These are phyloP conservation scores for Ustilago xerochloae DNA, from an alignment of 1,284 basidiomycete species.

Conservation along the genomic window DNA sequence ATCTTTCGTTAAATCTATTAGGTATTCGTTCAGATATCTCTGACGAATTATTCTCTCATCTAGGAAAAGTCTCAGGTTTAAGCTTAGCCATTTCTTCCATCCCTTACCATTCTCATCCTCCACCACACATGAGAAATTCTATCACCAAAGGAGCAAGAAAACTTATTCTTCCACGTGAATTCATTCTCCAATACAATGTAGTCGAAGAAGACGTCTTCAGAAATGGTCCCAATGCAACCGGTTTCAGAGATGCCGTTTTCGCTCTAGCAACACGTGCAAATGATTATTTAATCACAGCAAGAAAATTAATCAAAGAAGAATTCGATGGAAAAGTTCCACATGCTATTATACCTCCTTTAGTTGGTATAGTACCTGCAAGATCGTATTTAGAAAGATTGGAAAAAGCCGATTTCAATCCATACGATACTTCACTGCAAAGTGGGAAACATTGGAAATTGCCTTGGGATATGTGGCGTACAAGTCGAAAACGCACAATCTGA, in stretches of 20 bases:
- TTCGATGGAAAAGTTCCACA: constrained; percentile 75
- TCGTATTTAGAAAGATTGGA: constrained; percentile 81
- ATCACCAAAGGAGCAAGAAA: constrained; percentile 71
- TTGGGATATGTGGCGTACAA: constrained; percentile 83
- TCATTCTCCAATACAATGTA: constrained; percentile 81
- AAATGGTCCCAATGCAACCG: constrained; percentile 75
- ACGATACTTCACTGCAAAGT: constrained; percentile 76
- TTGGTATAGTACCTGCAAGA: constrained; percentile 79
- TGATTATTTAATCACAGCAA: constrained; percentile 86
- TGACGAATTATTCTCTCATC: constrained; percentile 65
- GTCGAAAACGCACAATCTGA: constrained; percentile 69
- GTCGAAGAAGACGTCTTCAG: constrained; percentile 88
- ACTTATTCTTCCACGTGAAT: constrained; percentile 84
- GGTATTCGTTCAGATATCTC: constrained; percentile 39
- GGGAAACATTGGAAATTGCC: constrained; percentile 85
- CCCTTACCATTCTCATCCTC: constrained; percentile 61
- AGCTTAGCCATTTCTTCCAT: constrained; percentile 51
- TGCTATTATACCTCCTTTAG: constrained; percentile 80
- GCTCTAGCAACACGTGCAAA: constrained; percentile 90
- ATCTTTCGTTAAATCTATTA: constrained; percentile 60
- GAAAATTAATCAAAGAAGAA: constrained; percentile 77
- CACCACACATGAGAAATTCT: constrained; percentile 50
- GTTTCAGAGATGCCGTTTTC: constrained; percentile 79
- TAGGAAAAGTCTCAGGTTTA: constrained; percentile 66
- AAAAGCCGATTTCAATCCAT: constrained; percentile 83